Evolutionary conservation across 2,329 filamentous ascomycete species (phyloP).

Genomic region (Talaromyces verruculosus): DNA sequence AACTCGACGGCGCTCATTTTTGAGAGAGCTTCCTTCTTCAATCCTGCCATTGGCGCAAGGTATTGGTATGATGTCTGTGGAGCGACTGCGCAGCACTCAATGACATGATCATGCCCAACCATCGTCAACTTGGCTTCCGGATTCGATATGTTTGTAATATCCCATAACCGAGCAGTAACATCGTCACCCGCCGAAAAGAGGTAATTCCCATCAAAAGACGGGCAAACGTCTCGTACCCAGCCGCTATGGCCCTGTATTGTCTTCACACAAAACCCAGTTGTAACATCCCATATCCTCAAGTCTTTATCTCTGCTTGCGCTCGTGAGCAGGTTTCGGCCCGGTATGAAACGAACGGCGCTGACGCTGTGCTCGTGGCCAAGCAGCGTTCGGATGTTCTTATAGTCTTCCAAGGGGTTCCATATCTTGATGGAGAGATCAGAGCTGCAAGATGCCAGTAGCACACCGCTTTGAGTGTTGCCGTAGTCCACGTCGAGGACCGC

Average conservation of each 20-base stretch:
- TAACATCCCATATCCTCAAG: constrained; percentile 87
- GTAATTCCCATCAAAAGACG: constrained; percentile 79
- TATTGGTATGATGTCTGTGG: constrained; percentile 76
- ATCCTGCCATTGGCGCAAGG: constrained; percentile 71
- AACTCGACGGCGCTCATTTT: constrained; percentile 75
- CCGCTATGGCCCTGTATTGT: constrained; percentile 83
- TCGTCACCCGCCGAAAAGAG: constrained; percentile 82
- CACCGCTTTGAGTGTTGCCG: constrained; percentile 77
- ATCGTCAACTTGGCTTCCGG: constrained; percentile 75
- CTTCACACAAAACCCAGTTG: constrained; percentile 87
- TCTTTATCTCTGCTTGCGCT: constrained; percentile 83
- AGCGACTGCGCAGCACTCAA: constrained; percentile 84
- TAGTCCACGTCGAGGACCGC: constrained; percentile 87
- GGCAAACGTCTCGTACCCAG: constrained; percentile 87
- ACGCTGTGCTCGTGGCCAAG: constrained; percentile 92
- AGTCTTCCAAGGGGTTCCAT: constrained; percentile 89
- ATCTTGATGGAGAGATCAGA: constrained; percentile 91
- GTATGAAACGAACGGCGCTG: constrained; percentile 83
- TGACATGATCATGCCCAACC: constrained; percentile 79
- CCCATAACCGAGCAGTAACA: constrained; percentile 79
- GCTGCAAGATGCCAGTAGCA: constrained; percentile 77
- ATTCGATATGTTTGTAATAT: constrained; percentile 60
- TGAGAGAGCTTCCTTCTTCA: constrained; percentile 76
- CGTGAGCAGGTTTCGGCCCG: constrained; percentile 80
- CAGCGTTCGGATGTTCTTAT: constrained; percentile 91